Base-by-base conservation (phyloP, 192 early-diverging fungal genomes). In the Chytriomyces confervae region DNA sequence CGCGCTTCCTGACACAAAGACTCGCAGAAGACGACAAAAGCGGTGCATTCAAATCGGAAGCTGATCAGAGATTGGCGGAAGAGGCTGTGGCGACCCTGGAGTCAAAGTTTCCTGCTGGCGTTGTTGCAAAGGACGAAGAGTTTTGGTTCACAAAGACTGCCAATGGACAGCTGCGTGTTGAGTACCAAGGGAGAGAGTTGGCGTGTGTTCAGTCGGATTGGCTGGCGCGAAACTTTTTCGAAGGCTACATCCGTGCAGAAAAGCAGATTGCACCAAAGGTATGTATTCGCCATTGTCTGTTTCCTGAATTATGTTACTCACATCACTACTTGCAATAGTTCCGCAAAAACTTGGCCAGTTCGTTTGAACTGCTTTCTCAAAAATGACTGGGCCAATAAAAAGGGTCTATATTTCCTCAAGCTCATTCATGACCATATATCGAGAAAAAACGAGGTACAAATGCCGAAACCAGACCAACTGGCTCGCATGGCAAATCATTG, bases 401-500 rank as follows among this genome's bases (percentile, higher is more conserved):
- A 3, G 36, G 0, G 20, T 64, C 27, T 27, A 64, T 13, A 64
- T 64, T 64, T 29, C 27, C 27, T 64, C 62, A 16, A 64, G 3
- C 62, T 64, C 62, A 64, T 64, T 64, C 10, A 64, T 69, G 29
- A 69, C 48, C 44, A n/a, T 88, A 89, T 77, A 98, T 65, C 94
- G 84, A 44, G 95, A 96, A 79, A 95, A 93, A 8, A 90, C 76
- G 45, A 97, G 85, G 81, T 96, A 97, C 47, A 96, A 77, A 84
- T 91, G 90, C 23, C 96, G 81, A 82, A 98, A 98, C 96, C 96
- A 98, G 10, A 95, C 93, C 83, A 97, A 79, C 87, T 98, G 96
- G 60, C 88, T 91, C 72, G 88, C 83, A 68, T 98, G 96, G 79
- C 90, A 82, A 45, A 86, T 82, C 94, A 96, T 96, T 3, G 93